phyloP scores from a whole-genome alignment of 257 asterid genomes.

The Leptodermis oblonga region DNA sequence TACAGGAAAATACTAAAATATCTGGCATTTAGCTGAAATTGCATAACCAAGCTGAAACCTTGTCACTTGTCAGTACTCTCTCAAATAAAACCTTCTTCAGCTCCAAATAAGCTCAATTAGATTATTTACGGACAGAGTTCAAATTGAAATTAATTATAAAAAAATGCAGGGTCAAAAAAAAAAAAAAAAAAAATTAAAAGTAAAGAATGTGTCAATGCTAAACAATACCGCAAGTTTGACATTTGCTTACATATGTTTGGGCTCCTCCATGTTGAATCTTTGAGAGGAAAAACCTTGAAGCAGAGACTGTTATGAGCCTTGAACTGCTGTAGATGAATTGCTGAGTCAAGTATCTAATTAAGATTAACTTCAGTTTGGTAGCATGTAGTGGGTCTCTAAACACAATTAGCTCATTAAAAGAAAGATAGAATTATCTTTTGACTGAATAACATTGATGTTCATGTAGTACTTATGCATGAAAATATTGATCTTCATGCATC shows the following conservation, averaged over 20 bases:
- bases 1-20: not conserved
- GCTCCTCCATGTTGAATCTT: constrained; percentile 38
- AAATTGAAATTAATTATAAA: not conserved
- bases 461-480: no score
- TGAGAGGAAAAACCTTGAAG: constrained; percentile 30
- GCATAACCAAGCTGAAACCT: not conserved
- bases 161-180: not conserved
- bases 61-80: not conserved
- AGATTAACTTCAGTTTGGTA: no score
- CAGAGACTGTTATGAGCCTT: constrained; percentile 34
- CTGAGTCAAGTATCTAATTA: constrained; percentile 7
- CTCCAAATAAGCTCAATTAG: not conserved
- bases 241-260: constrained; percentile 49
- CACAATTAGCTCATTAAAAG: not conserved
- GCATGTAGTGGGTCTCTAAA: not conserved
- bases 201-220: not conserved
- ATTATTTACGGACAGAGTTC: constrained; percentile 1
- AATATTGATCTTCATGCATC: not conserved
- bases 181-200: not conserved
- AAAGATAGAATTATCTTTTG: not conserved
- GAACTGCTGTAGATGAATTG: constrained; percentile 38
- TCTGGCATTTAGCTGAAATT: constrained; percentile 1
- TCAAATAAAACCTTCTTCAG: not conserved
- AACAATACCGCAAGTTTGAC: not conserved
- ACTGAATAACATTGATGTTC: not conserved